Conservation (phyloP, 2,329 filamentous ascomycete species). For the Exophiala aquamarina region DNA sequence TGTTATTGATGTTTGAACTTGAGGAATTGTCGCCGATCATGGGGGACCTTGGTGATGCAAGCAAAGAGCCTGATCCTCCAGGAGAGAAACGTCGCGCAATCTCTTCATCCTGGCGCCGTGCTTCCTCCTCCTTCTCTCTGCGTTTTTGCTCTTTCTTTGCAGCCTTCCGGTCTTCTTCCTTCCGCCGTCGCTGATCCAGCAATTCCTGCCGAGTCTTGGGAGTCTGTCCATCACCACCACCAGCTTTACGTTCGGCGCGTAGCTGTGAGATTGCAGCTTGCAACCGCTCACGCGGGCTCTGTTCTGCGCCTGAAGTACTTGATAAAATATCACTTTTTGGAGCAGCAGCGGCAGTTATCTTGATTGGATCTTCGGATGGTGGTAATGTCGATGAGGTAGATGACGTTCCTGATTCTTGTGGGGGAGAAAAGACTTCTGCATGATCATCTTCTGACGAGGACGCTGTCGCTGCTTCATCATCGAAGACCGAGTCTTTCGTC, state of each 20-base stretch:
- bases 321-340: conserved; percentile 1
- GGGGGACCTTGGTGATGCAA: conserved; percentile 55
- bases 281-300: conserved; percentile 58
- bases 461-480: conserved; percentile 34
- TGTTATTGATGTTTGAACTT: conserved; percentile 60
- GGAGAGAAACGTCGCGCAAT: conserved; percentile 56
- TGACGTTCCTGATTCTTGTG: conserved; percentile 54
- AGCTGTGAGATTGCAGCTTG: conserved; percentile 81
- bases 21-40: conserved; percentile 29
- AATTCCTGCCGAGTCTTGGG: conserved; percentile 87
- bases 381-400: conserved; percentile 68
- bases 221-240: conserved; percentile 76
- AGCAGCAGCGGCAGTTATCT: conserved; percentile 3
- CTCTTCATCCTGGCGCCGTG: conserved; percentile 58
- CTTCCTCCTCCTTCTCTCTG: conserved; percentile 77
- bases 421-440: conserved; percentile 34
- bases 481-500: conserved; percentile 25
- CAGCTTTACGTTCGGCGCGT: conserved; percentile 81
- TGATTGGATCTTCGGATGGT: conserved; percentile 13
- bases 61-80: conserved; percentile 59
- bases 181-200: conserved; percentile 82
- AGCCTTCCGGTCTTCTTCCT: conserved; percentile 80
- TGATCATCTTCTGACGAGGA: conserved; percentile 45
- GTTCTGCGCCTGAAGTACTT: conserved; percentile 7
- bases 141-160: conserved; percentile 84